Conservation (phyloP, 2,329 filamentous ascomycete species). For the Xylariales sp. region DNA sequence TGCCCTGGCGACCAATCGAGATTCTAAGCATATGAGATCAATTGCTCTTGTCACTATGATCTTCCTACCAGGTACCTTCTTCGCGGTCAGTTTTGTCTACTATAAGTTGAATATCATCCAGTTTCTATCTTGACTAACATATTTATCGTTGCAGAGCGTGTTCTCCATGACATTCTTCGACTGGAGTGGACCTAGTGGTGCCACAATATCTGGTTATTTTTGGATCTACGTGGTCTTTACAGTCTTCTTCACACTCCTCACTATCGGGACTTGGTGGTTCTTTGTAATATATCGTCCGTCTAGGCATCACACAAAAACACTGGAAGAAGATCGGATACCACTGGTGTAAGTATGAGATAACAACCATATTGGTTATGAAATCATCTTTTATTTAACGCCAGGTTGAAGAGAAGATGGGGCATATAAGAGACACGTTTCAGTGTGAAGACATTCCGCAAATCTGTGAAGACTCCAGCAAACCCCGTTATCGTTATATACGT, state of each 20-base stretch:
- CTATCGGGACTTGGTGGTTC: constrained; percentile 14
- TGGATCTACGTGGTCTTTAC: constrained; percentile 18
- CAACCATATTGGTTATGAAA: too few relatives aligned
- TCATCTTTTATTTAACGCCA: too few relatives aligned
- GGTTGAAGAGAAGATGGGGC: too few relatives aligned
- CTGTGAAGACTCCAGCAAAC: too few relatives aligned
- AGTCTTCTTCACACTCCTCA: constrained; percentile 8
- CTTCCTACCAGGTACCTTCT: constrained; percentile 27
- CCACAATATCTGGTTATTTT: constrained; percentile 15
- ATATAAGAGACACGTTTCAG: too few relatives aligned
- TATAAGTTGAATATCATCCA: background rate
- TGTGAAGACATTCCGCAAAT: too few relatives aligned
- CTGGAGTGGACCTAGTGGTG: constrained; percentile 12
- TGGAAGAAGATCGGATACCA: too few relatives aligned
- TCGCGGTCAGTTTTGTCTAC: constrained; percentile 17
- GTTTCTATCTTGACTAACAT: background rate
- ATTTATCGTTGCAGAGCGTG: constrained; percentile 13
- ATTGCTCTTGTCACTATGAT: constrained; percentile 28
- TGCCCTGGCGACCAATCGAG: constrained; percentile 20
- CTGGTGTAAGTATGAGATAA: too few relatives aligned
- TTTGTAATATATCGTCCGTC: constrained; percentile 7
- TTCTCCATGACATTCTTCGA: constrained; percentile 23
- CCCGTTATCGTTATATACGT: too few relatives aligned
- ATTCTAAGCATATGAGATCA: constrained; percentile 24
- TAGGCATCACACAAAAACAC: too few relatives aligned